Base-by-base conservation (phyloP, 805 yeast genomes). In the Myxozyma mucilagina region DNA sequence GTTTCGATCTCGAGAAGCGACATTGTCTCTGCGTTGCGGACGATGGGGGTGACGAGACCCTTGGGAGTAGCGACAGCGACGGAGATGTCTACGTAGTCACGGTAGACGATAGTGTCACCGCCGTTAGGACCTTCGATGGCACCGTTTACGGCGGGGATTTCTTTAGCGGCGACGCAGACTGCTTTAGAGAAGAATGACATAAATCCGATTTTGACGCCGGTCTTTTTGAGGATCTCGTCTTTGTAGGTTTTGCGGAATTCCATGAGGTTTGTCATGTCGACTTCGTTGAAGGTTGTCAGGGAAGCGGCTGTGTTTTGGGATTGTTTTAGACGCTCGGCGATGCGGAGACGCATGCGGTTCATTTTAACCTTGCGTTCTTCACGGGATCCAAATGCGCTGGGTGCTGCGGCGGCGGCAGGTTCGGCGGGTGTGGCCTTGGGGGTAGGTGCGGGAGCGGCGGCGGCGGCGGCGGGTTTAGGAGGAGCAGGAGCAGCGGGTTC, bases 261-360 rank as follows among this genome's bases (percentile, higher is more conserved):
- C 81, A 94, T 81, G 70, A 94, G 78, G 65, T 87, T 84, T 56
- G 94, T 81, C 98, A 93, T 94, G 79, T 93, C 99, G 67, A 90
- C 96, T 81, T 93, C 99, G 79, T 93, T 93, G 84, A 93, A 93
- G 53, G 99, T 93, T 59, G 99, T 93, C 74, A 93, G 84, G 50
- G 98, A 90, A 42, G 99, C 99, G 68, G 98, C 96, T 59, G 98
- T 92, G 83, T 94, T 94, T 80, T 93, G 99, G 39, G 98, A 89
- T 82, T 94, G 98, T 90, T 93, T 93, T 75, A 93, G 87, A 80
- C 99, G 90, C 82, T 93, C 98, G 63, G 99, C 97, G 69, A 94
- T 94, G 83, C 99, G 90, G 79, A 90, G 79, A 80, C 99, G 88
- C 98, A 93, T 94, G 82, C 99, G 89, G 86, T 92, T 94, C 98